Conservation (phyloP, 192 early-diverging fungal genomes). For the Podila verticillata region DNA sequence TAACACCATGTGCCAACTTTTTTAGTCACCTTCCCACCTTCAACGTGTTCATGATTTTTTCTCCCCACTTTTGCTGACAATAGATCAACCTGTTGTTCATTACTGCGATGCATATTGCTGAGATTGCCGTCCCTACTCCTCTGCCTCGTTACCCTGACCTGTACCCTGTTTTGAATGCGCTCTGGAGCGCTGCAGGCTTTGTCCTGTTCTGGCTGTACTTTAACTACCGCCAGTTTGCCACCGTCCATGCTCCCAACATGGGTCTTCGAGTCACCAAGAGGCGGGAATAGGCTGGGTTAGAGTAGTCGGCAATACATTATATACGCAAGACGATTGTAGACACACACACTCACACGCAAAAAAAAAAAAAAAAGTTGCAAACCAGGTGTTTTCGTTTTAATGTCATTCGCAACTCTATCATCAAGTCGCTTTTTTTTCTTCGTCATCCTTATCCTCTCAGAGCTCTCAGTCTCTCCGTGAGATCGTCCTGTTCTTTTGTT, state of each 20-base stretch:
- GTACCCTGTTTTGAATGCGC: slow-evolving; percentile 82
- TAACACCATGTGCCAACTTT: background rate
- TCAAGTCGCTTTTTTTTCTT: too few species aligned
- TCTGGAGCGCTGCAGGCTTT: slow-evolving; percentile 76
- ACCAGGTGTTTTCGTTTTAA: background rate
- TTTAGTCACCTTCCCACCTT: slow-evolving; percentile 10
- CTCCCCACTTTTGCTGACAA: too few species aligned
- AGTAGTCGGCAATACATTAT: background rate
- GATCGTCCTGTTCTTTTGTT: slow-evolving; percentile 53
- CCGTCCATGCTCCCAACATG: slow-evolving; percentile 29
- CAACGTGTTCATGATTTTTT: slow-evolving; percentile 2
- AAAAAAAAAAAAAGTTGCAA: background rate
- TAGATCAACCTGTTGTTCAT: slow-evolving; percentile 40
- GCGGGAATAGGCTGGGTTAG: background rate
- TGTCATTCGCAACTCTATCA: too few species aligned
- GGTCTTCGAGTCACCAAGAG: slow-evolving; percentile 36
- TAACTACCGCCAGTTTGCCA: slow-evolving; percentile 70
- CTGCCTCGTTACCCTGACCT: slow-evolving; percentile 82
- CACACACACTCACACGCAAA: background rate
- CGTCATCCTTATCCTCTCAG: slow-evolving; percentile 50
- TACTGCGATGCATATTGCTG: slow-evolving; percentile 59
- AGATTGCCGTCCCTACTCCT: slow-evolving; percentile 70
- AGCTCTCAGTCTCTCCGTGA: slow-evolving; percentile 57
- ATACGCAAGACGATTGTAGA: background rate
- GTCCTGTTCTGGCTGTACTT: slow-evolving; percentile 73